These are phyloP conservation scores for Mycena belliarum DNA, from an alignment of 768 basidiomycete species.

Conservation along the genomic window DNA sequence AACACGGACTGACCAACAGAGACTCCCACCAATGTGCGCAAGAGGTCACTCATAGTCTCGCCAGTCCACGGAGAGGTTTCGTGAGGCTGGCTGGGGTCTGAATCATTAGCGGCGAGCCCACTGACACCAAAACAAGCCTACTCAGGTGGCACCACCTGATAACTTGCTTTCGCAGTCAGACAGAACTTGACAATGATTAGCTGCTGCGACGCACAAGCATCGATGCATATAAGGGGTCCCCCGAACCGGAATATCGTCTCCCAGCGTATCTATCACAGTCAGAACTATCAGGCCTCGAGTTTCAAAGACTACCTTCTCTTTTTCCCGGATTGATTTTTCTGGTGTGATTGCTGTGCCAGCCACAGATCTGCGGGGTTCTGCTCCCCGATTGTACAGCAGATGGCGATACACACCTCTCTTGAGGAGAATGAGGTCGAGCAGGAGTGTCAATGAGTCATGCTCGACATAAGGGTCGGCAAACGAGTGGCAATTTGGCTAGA, in stretches of 20 bases:
- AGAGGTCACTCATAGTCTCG: constrained; percentile 50
- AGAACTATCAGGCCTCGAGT: too few relatives aligned
- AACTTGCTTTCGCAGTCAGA: constrained; percentile 44
- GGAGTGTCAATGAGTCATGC: constrained; percentile 70
- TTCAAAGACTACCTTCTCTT: constrained; percentile 28
- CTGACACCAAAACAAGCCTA: constrained; percentile 30
- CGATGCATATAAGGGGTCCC: constrained; percentile 56
- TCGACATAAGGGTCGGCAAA: constrained; percentile 91
- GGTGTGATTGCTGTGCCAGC: constrained; percentile 14
- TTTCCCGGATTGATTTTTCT: constrained; percentile 1
- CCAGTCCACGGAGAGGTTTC: constrained; percentile 52
- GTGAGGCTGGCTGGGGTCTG: constrained; percentile 42
- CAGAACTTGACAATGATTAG: constrained; percentile 16
- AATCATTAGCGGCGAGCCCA: neutral
- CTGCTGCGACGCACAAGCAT: constrained; percentile 83
- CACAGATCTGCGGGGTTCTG: constrained; percentile 54
- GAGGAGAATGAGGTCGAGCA: constrained; percentile 80
- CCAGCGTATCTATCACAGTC: constrained; percentile 53
- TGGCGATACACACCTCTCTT: constrained; percentile 83
- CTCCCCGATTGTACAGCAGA: constrained; percentile 77
- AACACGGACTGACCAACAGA: constrained; percentile 49
- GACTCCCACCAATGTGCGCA: constrained; percentile 66
- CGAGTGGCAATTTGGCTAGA: constrained; percentile 11
- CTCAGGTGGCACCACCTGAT: constrained; percentile 78
- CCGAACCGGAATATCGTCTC: constrained; percentile 61